Percentiles rank a stretch among this genome's conserved stretches.
These are phyloP conservation scores for Coemansia sp. DNA, from an alignment of 192 early-diverging fungal genomes.

Conservation along the genomic window DNA sequence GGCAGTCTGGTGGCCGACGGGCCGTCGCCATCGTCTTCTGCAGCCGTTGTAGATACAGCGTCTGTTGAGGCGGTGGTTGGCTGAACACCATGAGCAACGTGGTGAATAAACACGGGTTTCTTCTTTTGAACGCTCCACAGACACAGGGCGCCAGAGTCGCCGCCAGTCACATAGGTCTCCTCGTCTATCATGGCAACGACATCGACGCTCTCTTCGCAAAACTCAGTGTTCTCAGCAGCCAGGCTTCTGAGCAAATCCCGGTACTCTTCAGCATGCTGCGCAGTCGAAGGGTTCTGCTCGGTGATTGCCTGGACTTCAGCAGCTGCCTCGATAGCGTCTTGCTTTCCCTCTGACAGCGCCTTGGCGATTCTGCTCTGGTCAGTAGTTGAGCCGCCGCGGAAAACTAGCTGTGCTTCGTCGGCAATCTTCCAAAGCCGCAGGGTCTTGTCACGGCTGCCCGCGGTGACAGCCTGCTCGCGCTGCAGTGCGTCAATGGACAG, in stretches of 20 bases:
- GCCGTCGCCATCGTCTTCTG: not conserved
- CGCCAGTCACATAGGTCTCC: slow-evolving; percentile 86
- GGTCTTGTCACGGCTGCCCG: slow-evolving; percentile 87
- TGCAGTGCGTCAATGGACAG: slow-evolving; percentile 75
- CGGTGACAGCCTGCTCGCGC: slow-evolving; percentile 88
- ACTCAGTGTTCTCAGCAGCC: slow-evolving; percentile 13
- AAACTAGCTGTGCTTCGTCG: slow-evolving; percentile 92
- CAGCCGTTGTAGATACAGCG: not conserved
- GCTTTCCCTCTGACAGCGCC: not conserved
- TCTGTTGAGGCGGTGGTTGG: slow-evolving; percentile 9
- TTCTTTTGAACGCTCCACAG: slow-evolving; percentile 91
- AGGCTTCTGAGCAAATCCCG: slow-evolving; percentile 25
- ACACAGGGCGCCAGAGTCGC: slow-evolving; percentile 83
- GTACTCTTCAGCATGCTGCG: not conserved
- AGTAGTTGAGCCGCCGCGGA: slow-evolving; percentile 68
- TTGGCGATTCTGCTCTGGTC: slow-evolving; percentile 39
- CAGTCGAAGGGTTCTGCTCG: slow-evolving; percentile 3
- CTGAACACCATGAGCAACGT: slow-evolving; percentile 72
- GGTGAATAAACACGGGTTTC: slow-evolving; percentile 83
- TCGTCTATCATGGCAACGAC: slow-evolving; percentile 91
- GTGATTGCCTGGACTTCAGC: not conserved
- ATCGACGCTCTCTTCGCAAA: slow-evolving; percentile 72
- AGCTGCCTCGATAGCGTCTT: not conserved
- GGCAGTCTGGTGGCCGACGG: not conserved
- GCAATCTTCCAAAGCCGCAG: slow-evolving; percentile 92